Conservation (phyloP, 768 basidiomycete species). For the Leccinum disarticulatum region DNA sequence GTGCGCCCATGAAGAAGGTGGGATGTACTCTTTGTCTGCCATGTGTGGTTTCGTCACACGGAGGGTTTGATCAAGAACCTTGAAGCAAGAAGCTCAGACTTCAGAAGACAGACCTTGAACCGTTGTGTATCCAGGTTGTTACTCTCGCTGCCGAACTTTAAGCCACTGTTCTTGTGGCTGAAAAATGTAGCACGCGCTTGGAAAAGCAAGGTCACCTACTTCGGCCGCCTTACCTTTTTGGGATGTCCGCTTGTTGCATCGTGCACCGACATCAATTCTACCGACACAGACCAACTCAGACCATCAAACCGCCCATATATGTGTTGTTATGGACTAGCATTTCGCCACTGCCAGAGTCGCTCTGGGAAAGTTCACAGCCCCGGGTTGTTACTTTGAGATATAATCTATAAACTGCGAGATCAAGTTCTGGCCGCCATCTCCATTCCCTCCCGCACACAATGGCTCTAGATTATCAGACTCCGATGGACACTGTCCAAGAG, state of each 20-base stretch:
- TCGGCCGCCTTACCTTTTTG: neutral
- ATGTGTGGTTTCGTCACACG: neutral
- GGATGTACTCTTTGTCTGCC: neutral
- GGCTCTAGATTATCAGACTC: conserved; percentile 1
- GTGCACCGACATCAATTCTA: neutral
- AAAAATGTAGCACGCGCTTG: neutral
- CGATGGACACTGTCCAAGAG: neutral
- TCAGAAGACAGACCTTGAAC: neutral
- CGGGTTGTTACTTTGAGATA: neutral
- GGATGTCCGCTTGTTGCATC: neutral
- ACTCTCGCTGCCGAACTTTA: neutral
- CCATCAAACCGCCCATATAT: neutral
- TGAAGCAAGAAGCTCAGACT: neutral
- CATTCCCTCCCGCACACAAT: conserved; percentile 5
- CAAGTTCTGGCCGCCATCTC: neutral
- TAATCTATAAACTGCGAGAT: neutral
- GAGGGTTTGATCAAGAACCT: neutral
- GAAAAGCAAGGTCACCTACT: neutral
- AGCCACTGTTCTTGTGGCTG: neutral
- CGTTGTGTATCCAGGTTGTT: neutral
- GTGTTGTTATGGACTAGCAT: neutral
- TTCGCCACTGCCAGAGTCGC: neutral
- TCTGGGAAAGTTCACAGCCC: neutral
- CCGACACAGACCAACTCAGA: neutral
- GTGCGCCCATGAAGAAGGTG: neutral